Evolutionary conservation across 169 alveolate species (phyloP).

Genomic region (Plasmodium billcollinsi): DNA sequence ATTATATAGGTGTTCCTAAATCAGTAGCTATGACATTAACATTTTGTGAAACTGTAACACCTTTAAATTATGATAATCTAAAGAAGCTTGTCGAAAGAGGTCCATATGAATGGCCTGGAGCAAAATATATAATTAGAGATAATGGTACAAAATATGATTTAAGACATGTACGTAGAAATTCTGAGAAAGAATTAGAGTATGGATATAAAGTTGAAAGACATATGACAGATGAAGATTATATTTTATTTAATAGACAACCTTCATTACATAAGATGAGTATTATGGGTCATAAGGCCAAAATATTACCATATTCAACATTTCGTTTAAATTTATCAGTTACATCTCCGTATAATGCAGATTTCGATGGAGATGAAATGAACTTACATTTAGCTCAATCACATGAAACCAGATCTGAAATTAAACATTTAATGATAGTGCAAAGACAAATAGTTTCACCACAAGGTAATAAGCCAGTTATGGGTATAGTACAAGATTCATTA

Average conservation of each 20-base stretch:
- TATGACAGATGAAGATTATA: slow-evolving; percentile 98
- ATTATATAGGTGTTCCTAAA: slow-evolving; percentile 98
- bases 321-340: slow-evolving; percentile 99
- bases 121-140: slow-evolving; percentile 95
- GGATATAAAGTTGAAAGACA: slow-evolving; percentile 99
- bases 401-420: slow-evolving; percentile 98
- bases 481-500: slow-evolving; percentile 99
- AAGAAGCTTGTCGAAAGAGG: slow-evolving; percentile 95
- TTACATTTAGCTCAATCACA: slow-evolving; percentile 99
- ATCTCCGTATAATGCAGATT: slow-evolving; percentile 99
- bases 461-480: slow-evolving; percentile 99
- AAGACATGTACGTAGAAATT: slow-evolving; percentile 87
- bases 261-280: slow-evolving; percentile 99
- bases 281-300: slow-evolving; percentile 99
- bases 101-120: slow-evolving; percentile 99
- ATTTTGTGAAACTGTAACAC: slow-evolving; percentile 99
- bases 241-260: slow-evolving; percentile 99
- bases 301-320: slow-evolving; percentile 99
- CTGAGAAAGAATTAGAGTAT: slow-evolving; percentile 93
- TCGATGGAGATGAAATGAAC: slow-evolving; percentile 99
- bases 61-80: slow-evolving; percentile 94
- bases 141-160: slow-evolving; percentile 95
- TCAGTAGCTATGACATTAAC: slow-evolving; percentile 99
- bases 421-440: slow-evolving; percentile 99
- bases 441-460: slow-evolving; percentile 99